These are phyloP conservation scores for Mercurialis annua DNA, from an alignment of 345 rosid species.

Conservation along the genomic window DNA sequence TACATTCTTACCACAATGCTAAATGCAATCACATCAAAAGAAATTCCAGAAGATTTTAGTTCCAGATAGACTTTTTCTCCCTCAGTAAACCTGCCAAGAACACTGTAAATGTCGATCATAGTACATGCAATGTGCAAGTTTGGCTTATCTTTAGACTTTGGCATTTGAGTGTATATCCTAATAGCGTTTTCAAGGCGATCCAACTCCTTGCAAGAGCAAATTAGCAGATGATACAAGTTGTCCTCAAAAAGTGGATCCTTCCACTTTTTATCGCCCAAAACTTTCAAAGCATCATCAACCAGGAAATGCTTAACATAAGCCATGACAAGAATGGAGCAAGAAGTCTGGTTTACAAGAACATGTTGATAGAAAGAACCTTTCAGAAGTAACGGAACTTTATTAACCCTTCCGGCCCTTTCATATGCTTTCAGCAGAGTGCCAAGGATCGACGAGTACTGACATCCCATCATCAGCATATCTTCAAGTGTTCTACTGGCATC, in stretches of 20 bases:
- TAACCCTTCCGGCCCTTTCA: constrained; percentile 61
- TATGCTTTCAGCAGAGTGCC: constrained; percentile 68
- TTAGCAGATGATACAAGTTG: constrained; percentile 77
- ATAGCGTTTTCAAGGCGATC: constrained; percentile 59
- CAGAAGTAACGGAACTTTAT: constrained; percentile 57
- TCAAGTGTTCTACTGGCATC: constrained; percentile 58
- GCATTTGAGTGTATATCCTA: constrained; percentile 50
- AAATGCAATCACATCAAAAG: constrained; percentile 66
- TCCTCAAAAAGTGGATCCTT: constrained; percentile 73
- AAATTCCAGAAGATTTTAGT: constrained; percentile 59
- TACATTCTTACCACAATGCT: constrained; percentile 81
- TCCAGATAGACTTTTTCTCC: constrained; percentile 61
- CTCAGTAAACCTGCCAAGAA: constrained; percentile 47
- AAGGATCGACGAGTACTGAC: constrained; percentile 67
- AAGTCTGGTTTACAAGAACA: constrained; percentile 59
- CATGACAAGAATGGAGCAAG: constrained; percentile 81
- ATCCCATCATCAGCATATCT: constrained; percentile 68
- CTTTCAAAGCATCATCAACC: constrained; percentile 60
- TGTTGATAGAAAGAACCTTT: constrained; percentile 60
- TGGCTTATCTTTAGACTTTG: constrained; percentile 36
- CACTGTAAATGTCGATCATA: constrained; percentile 71
- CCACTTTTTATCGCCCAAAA: constrained; percentile 63
- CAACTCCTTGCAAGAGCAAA: constrained; percentile 80
- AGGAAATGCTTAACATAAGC: constrained; percentile 70
- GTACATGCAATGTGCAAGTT: constrained; percentile 73